A percentile compares a stretch with the other conserved stretches of the same genome.
Conservation (phyloP, 495 filamentous ascomycete species). For the Staphylotrichum tortipilum region DNA sequence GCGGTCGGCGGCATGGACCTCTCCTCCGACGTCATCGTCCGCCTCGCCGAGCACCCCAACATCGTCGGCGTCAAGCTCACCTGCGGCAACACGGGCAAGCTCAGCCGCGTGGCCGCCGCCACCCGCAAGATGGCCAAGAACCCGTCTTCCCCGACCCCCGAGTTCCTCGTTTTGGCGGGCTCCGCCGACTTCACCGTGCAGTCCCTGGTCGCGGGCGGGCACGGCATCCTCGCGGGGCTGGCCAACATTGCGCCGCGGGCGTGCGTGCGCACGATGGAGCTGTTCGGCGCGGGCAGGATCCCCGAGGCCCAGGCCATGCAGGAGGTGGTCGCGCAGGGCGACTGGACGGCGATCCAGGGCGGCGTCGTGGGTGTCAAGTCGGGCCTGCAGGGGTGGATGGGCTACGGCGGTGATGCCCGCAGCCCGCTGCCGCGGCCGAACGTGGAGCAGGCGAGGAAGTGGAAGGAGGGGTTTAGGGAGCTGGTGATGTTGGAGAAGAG, state of each 20-base stretch:
- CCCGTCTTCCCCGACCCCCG: slow-evolving; percentile 46
- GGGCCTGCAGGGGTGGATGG: slow-evolving; percentile 64
- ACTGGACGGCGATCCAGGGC: slow-evolving; percentile 81
- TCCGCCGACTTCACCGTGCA: slow-evolving; percentile 85
- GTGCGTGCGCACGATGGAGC: slow-evolving; percentile 60
- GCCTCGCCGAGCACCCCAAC: slow-evolving; percentile 69
- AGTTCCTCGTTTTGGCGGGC: slow-evolving; percentile 77
- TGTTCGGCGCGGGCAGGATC: slow-evolving; percentile 62
- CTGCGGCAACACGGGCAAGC: slow-evolving; percentile 89
- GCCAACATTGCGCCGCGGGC: slow-evolving; percentile 77
- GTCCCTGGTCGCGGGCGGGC: slow-evolving; percentile 73
- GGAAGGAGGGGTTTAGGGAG: slow-evolving; percentile 67
- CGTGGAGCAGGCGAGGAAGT: slow-evolving; percentile 48
- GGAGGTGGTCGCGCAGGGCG: slow-evolving; percentile 68
- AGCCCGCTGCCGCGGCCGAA: slow-evolving; percentile 67
- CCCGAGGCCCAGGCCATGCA: slow-evolving; percentile 69
- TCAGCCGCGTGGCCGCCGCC: slow-evolving; percentile 70
- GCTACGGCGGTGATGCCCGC: slow-evolving; percentile 70
- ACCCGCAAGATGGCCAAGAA: slow-evolving; percentile 60
- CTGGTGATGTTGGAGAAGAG: slow-evolving; percentile 59
- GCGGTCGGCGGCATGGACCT: slow-evolving; percentile 77
- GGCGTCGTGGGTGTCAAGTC: slow-evolving; percentile 83
- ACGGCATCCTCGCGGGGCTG: slow-evolving; percentile 75
- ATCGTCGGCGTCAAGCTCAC: slow-evolving; percentile 89
- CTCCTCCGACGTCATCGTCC: slow-evolving; percentile 67